A percentile compares a stretch with the other conserved stretches of the same genome.
phyloP scores from a whole-genome alignment of 2,329 filamentous ascomycete genomes.

The Lasiodiplodia hormozganensis region DNA sequence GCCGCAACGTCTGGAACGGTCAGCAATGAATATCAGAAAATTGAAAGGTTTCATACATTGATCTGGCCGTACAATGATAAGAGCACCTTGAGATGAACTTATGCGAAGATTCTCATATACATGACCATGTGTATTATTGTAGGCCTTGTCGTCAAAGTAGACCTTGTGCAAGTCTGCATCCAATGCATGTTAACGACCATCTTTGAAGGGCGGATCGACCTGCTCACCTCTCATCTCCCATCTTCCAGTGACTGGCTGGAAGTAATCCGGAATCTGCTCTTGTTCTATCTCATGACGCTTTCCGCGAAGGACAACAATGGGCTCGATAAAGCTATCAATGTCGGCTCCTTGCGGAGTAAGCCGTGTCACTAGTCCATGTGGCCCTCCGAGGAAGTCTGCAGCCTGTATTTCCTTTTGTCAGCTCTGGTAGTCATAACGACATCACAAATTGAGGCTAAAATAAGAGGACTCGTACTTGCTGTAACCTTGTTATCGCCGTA shows the following conservation, averaged over 20 bases:
- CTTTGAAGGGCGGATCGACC: background rate
- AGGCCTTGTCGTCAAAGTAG: constrained; percentile 65
- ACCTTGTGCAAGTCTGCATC: constrained; percentile 63
- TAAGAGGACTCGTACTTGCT: background rate
- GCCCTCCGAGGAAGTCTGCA: constrained; percentile 31
- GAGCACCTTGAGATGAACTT: constrained; percentile 40
- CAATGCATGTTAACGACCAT: background rate
- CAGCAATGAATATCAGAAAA: background rate
- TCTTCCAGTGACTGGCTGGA: constrained; percentile 63
- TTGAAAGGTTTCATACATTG: background rate
- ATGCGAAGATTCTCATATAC: constrained; percentile 65
- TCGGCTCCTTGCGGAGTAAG: constrained; percentile 55
- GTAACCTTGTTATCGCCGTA: constrained; percentile 30
- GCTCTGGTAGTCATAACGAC: background rate
- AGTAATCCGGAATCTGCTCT: constrained; percentile 61
- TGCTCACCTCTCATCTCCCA: constrained; percentile 61
- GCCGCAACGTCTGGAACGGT: constrained; percentile 1
- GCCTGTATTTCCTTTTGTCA: background rate
- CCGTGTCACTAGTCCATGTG: constrained; percentile 44
- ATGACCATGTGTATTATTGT: constrained; percentile 46
- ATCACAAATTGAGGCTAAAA: background rate
- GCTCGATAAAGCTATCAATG: constrained; percentile 64
- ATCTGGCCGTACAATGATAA: constrained; percentile 66
- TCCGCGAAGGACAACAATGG: constrained; percentile 61
- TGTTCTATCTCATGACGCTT: constrained; percentile 58